These are phyloP conservation scores for Beta vulgaris DNA, from an alignment of 148 eudicot genomes.

Conservation along the genomic window DNA sequence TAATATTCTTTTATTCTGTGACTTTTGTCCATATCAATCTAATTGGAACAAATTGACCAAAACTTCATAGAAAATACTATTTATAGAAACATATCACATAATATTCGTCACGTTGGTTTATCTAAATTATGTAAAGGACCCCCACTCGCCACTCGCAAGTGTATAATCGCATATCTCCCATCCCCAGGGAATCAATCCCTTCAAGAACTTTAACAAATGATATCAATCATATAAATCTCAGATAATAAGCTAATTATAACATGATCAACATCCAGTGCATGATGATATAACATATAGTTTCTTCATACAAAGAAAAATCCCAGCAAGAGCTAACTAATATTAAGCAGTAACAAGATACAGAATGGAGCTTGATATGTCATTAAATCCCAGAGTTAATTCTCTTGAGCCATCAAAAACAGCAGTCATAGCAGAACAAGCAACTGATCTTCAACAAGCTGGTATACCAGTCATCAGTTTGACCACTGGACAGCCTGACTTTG, in stretches of 20 bases:
- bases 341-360: neutral
- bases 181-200: neutral
- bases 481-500: constrained; percentile 76
- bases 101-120: neutral
- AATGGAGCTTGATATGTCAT: constrained; percentile 51
- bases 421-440: constrained; percentile 70
- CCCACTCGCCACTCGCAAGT: too few relatives aligned
- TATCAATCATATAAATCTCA: neutral
- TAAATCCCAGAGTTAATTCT: constrained; percentile 63
- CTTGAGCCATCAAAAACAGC: constrained; percentile 73
- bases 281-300: neutral
- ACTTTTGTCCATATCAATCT: too few relatives aligned
- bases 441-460: constrained; percentile 74
- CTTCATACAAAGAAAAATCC: neutral
- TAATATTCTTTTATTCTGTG: too few relatives aligned
- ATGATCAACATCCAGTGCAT: too few relatives aligned
- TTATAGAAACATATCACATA: too few relatives aligned
- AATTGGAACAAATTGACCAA: too few relatives aligned
- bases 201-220: neutral
- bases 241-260: neutral
- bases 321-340: neutral
- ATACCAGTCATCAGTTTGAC: constrained; percentile 66
- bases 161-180: too few relatives aligned
- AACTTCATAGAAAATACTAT: too few relatives aligned
- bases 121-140: too few relatives aligned